Conservation (phyloP, 768 basidiomycete species). For the Dictyophora rubrovolvata region DNA sequence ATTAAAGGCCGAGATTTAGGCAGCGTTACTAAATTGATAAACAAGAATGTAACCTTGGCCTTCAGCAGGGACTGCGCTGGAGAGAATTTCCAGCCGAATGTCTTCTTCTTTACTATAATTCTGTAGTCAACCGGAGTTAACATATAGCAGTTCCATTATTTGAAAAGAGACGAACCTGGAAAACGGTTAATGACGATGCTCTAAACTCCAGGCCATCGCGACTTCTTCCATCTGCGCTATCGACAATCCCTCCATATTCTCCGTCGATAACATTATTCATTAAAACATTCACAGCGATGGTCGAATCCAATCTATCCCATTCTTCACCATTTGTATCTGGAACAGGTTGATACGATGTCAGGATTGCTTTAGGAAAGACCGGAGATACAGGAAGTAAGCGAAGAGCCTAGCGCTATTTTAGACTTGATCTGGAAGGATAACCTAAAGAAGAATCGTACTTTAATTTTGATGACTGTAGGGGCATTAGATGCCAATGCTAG, state of each 20-base stretch:
- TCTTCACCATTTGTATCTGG: constrained; percentile 84
- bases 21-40: neutral
- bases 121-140: constrained; percentile 25
- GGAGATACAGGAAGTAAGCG: constrained; percentile 44
- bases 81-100: constrained; percentile 55
- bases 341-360: constrained; percentile 67
- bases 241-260: constrained; percentile 58
- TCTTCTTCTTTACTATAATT: constrained; percentile 73
- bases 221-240: constrained; percentile 35
- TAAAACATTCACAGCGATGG: constrained; percentile 73
- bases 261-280: constrained; percentile 79
- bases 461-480: constrained; percentile 77
- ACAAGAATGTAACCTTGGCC: constrained; percentile 22
- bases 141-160: neutral
- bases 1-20: neutral
- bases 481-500: constrained; percentile 90
- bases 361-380: constrained; percentile 52
- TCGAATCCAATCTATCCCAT: constrained; percentile 78
- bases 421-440: neutral
- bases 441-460: constrained; percentile 35
- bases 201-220: constrained; percentile 68
- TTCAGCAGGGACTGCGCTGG: constrained; percentile 60
- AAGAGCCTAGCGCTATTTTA: constrained; percentile 33
- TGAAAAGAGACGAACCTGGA: constrained; percentile 51
- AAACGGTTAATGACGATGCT: constrained; percentile 66